Evolutionary conservation across 2,329 filamentous ascomycete species (phyloP), one percentile per base, ranked within the genome.

Genomic region (Lasiodiplodia theobromae): DNA sequence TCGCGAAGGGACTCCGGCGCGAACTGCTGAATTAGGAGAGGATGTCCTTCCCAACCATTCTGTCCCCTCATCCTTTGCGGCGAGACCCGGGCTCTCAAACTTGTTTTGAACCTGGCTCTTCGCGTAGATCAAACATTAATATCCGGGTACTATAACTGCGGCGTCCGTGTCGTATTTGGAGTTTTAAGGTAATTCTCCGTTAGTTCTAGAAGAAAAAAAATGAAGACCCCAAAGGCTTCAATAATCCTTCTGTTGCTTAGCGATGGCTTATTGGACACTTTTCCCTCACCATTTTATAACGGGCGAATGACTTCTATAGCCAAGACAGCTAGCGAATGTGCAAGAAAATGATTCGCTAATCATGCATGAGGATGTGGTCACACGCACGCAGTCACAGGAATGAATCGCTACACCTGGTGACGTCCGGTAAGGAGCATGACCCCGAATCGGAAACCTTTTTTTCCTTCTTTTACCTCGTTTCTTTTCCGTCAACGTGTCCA

Each of bases 81-180:
- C 31, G 54, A 57, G 54, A 38, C 12, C 54, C 52, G 28, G n/a
- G 25, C 25, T 16, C 23, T 16, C 28, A 56, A n/a, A n/a, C 37
- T 16, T 37, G 31, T 57, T 57, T 38, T 38, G 25, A 38, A 34
- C 54, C 31, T 23, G 31, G 54, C 14, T 14, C 18, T 12, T 38
- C 18, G 54, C 34, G 31, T 23, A 38, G 31, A 57, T 57, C 54
- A 57, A 38, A 23, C 54, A 57, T 23, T 57, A 57, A 57, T 16
- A n/a, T n/a, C 18, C 31, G 16, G 31, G 28, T 56, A 1, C 25
- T 56, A 56, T n/a, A 10, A 31, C 14, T n/a, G 31, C 31, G 54
- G 14, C 31, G 54, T 25, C 54, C 53, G 7, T 4, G 31, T 38
- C 54, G 38, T 5, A 47, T n/a, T n/a, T 47, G 8, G n/a, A 47